Evolutionary conservation across 164 flowering plant genomes (phyloP), one percentile per base, ranked within the genome.

Genomic region (Litsea cubeba): DNA sequence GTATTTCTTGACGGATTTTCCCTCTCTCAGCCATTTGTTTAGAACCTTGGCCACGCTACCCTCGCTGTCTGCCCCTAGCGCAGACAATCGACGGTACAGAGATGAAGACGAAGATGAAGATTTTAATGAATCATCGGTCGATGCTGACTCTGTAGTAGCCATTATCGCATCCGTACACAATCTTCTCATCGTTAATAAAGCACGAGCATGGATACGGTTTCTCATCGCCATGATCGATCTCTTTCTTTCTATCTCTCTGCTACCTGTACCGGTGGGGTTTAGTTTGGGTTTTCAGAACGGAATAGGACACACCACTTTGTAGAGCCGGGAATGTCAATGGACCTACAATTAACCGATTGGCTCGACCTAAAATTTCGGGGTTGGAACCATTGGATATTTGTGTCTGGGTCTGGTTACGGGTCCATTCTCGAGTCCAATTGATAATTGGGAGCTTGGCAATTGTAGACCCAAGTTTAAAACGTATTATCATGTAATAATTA

Each of bases 11-110:
- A 80, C 74, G n/a, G 72, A 0, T 28, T 71, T 83, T 10, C 91
- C 88, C 74, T 89, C 87, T 75, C 76, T 72, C 8, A 84, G 40
- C 79, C 79, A 83, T 71, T 76, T 76, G 67, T 89, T 83, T 15
- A 90, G 28, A 62, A 83, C 74, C 75, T 80, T 22, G 1, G 74
- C 28, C 60, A 84, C 87, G 51, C 78, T 81, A 2, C 83, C 84
- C 30, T 78, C 83, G 12, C 69, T 78, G n/a, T 54, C 67, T 14
- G 50, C 74, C 1, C 77, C 79, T 76, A 89, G 51, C 8, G 74
- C 80, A 68, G 92, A 85, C 66, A 90, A 71, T 77, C 82, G 76
- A 72, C 74, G 72, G 81, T 86, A 86, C 17, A 88, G 82, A 35
- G 68, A 60, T 1, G 69, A 26, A 3, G 68, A 65, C 1, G 68